A percentile compares a stretch with the other conserved stretches of the same genome.
Evolutionary conservation across 768 basidiomycete species (phyloP).

Genomic region (Leccinum uliginosum): DNA sequence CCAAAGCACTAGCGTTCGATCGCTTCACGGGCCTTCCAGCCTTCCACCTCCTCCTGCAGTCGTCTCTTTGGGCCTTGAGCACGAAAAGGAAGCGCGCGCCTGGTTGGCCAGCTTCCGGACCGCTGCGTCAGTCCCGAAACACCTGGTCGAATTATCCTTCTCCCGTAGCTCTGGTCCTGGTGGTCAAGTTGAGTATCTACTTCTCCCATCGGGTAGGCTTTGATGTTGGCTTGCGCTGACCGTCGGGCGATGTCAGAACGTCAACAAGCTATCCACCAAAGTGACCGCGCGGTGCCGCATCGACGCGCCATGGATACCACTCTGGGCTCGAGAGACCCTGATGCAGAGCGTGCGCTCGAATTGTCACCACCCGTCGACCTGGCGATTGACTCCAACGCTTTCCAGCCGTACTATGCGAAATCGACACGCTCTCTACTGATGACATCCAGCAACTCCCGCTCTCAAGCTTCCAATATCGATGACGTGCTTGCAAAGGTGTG

Average conservation of each 20-base stretch:
- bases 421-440: conserved; percentile 66
- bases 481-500: conserved; percentile 66
- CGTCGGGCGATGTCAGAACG: conserved; percentile 50
- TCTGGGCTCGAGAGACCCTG: conserved; percentile 53
- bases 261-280: conserved; percentile 88
- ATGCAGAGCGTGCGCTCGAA: conserved; percentile 42
- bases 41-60: conserved; percentile 45
- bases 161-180: conserved; percentile 82
- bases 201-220: background rate
- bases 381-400: background rate
- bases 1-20: conserved; percentile 2
- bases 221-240: background rate
- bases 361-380: background rate
- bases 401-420: conserved; percentile 60
- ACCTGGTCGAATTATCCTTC: conserved; percentile 59
- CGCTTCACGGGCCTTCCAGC: conserved; percentile 27
- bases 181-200: conserved; percentile 55
- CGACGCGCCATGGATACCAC: conserved; percentile 62
- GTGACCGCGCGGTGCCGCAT: conserved; percentile 59
- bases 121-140: conserved; percentile 40
- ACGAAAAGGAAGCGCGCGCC: conserved; percentile 44
- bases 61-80: conserved; percentile 30
- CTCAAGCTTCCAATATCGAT: conserved; percentile 71
- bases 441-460: conserved; percentile 67
- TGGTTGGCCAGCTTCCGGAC: conserved; percentile 54